Evolutionary conservation across 805 yeast genomes (phyloP), one percentile per base, ranked within the genome.

Genomic region (Myxozyma sirexii): DNA sequence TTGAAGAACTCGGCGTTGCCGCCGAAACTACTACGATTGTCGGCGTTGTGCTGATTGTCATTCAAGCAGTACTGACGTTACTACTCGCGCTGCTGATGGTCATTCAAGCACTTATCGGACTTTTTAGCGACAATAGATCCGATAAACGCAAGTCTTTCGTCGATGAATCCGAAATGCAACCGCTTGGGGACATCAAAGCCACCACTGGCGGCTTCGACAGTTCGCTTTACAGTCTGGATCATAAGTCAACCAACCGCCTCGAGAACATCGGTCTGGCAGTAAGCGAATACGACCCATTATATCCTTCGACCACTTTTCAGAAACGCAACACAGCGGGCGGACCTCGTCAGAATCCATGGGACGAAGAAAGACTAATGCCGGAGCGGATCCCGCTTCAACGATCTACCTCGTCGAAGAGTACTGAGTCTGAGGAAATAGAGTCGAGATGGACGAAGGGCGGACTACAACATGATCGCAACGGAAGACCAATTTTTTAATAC

Each of bases 41-140:
- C 23, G 75, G 75, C 4, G 63, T 72, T 26, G 69, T 69, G 1
- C 56, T 72, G 46, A 63, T 72, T 15, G 69, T 71, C 21, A 42
- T 72, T 26, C 75, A 72, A 50, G 67, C 71, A 4, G 56, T 67
- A 4, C 65, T 72, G 35, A 68, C 75, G 6, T 59, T 66, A 8
- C 26, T 67, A 12, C 65, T 72, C 15, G 69, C 67, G 12, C 2
- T 69, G 2, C 60, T 72, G 38, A 68, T 72, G 29, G 19, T 70
- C 13, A 53, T 62, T 35, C 56, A 60, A 31, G 61, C 57, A 13
- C 26, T 62, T n/a, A 24, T 62, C 6, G 31, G 51, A 6, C 23
- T 62, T 5, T 50, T 60, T 24, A 33, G 35, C 24, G 26, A 52
- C 53, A 43, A 41, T 26, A 46, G 17, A 2, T 31, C 15, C 17